A percentile compares a stretch with the other conserved stretches of the same genome.
Conservation (phyloP, 2,329 filamentous ascomycete genomes). For the Lasiodiplodia citricola region DNA sequence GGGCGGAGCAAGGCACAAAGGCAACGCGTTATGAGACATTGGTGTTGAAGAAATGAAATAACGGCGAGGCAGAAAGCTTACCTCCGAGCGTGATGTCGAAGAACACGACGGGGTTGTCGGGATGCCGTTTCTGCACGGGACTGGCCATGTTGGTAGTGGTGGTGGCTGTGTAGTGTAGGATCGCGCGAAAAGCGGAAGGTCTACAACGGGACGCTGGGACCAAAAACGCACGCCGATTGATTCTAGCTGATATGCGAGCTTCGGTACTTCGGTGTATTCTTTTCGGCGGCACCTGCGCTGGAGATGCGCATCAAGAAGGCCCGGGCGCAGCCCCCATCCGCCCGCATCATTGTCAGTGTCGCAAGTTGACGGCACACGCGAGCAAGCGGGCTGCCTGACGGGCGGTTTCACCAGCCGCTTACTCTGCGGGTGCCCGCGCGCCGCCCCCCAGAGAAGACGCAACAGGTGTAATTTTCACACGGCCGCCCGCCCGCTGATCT, state of each 20-base stretch:
- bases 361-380: slow-evolving; percentile 11
- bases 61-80: slow-evolving; percentile 46
- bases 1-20: slow-evolving; percentile 16
- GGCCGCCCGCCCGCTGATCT: slow-evolving; percentile 10
- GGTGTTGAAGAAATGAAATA: not conserved
- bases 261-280: slow-evolving; percentile 7
- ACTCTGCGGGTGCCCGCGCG: not conserved
- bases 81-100: slow-evolving; percentile 82
- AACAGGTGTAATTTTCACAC: not conserved
- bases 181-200: slow-evolving; percentile 17
- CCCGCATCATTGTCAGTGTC: slow-evolving; percentile 3
- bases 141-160: slow-evolving; percentile 17
- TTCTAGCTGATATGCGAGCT: not conserved
- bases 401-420: slow-evolving; percentile 20
- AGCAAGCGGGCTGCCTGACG: slow-evolving; percentile 16
- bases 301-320: slow-evolving; percentile 6
- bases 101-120: slow-evolving; percentile 64
- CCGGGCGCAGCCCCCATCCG: slow-evolving; percentile 2
- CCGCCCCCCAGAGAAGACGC: not conserved
- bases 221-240: not conserved
- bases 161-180: slow-evolving; percentile 20
- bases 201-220: not conserved
- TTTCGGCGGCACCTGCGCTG: slow-evolving; percentile 4
- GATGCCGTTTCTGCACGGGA: slow-evolving; percentile 14
- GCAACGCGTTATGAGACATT: slow-evolving; percentile 1